phyloP scores from a whole-genome alignment of 805 yeast genomes.

The Tetrapisispora iriomotensis region DNA sequence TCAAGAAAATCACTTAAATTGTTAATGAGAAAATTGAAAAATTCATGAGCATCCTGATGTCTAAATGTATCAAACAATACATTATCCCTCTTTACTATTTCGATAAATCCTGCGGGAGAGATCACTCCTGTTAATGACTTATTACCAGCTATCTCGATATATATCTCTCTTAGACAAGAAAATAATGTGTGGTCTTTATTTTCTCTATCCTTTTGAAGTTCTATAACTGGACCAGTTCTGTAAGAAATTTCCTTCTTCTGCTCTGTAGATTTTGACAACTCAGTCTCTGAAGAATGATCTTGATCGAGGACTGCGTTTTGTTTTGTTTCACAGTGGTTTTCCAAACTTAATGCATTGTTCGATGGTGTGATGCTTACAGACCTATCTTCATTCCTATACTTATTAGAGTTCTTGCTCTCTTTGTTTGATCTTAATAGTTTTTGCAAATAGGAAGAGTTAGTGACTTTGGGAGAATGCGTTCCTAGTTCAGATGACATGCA shows the following conservation, averaged over 20 bases:
- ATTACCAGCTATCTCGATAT: slow-evolving; percentile 72
- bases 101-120: slow-evolving; percentile 67
- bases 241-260: slow-evolving; percentile 70
- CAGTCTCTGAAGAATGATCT: background rate
- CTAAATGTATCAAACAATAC: slow-evolving; percentile 78
- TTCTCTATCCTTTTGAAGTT: slow-evolving; percentile 62
- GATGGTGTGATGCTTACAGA: too few relatives aligned
- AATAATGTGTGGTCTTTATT: slow-evolving; percentile 38
- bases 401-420: background rate
- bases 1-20: slow-evolving; percentile 46
- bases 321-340: too few relatives aligned
- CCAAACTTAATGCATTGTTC: too few relatives aligned
- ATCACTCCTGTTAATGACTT: slow-evolving; percentile 67
- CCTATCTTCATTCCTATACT: background rate
- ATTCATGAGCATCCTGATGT: slow-evolving; percentile 99
- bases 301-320: too few relatives aligned
- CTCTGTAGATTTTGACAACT: slow-evolving; percentile 31
- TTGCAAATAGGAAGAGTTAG: background rate
- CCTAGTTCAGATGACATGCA: too few relatives aligned
- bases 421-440: background rate
- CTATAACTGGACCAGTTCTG: slow-evolving; percentile 54
- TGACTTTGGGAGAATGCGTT: background rate
- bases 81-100: slow-evolving; percentile 70
- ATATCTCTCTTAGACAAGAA: slow-evolving; percentile 70
- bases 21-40: slow-evolving; percentile 76